Percentiles rank a stretch among this genome's conserved stretches.
These are phyloP conservation scores for Lactarius evosmus DNA, from an alignment of 768 basidiomycete species.

Conservation along the genomic window DNA sequence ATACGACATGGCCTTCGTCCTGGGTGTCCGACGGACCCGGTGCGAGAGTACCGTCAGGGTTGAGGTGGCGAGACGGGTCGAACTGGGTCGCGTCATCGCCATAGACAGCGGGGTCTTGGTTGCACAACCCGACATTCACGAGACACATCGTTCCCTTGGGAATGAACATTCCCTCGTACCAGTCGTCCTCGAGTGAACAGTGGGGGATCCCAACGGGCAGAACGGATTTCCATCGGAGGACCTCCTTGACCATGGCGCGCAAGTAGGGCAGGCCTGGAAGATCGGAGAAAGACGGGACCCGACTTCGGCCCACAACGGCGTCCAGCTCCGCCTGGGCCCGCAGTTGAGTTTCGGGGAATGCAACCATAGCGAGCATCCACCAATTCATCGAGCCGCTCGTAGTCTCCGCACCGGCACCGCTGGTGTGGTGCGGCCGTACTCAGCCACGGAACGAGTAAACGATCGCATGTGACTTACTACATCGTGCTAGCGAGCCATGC, in stretches of 20 bases:
- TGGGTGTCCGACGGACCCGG: conserved; percentile 31
- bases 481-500: conserved; percentile 31
- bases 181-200: conserved; percentile 32
- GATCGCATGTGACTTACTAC: conserved; percentile 25
- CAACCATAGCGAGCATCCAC: conserved; percentile 30
- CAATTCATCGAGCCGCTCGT: conserved; percentile 25
- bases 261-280: conserved; percentile 28
- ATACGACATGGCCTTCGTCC: conserved; percentile 34
- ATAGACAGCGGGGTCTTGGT: conserved; percentile 32
- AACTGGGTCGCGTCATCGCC: conserved; percentile 31
- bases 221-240: conserved; percentile 27
- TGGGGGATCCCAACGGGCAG: conserved; percentile 27
- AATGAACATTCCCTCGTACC: conserved; percentile 35
- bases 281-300: conserved; percentile 28
- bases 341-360: conserved; percentile 27
- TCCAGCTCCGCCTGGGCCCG: conserved; percentile 31
- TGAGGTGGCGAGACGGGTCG: conserved; percentile 32
- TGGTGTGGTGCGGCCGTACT: neutral
- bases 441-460: neutral
- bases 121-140: conserved; percentile 33
- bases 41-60: conserved; percentile 29
- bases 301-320: conserved; percentile 26
- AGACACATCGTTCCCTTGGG: conserved; percentile 38
- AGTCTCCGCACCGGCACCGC: conserved; percentile 26
- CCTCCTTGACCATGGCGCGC: conserved; percentile 29